phyloP scores from a whole-genome alignment of 2,329 filamentous ascomycete genomes.

The Aspergillus felis region DNA sequence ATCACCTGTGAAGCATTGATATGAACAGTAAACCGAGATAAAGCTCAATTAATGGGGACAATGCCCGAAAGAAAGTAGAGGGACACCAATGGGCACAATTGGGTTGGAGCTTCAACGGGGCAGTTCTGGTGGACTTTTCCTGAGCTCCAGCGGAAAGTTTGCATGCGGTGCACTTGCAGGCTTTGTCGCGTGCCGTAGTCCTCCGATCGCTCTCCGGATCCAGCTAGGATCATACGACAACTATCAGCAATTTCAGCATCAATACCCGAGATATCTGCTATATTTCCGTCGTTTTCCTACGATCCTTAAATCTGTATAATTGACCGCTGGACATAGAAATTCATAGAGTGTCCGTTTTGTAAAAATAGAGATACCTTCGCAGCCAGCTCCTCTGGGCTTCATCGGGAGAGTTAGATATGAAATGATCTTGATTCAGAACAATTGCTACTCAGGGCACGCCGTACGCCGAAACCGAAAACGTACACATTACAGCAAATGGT shows the following conservation, averaged over 20 bases:
- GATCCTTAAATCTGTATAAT: not conserved
- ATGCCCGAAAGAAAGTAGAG: not conserved
- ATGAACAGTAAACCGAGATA: not conserved
- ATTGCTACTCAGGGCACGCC: not conserved
- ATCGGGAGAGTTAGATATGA: no score
- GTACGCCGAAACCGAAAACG: not conserved
- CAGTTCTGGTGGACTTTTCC: conserved; percentile 4
- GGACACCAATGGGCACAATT: conserved; percentile 1
- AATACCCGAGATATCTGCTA: no score
- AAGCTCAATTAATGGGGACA: not conserved
- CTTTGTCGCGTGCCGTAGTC: conserved; percentile 10
- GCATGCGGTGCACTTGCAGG: conserved; percentile 9
- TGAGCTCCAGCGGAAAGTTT: conserved; percentile 13
- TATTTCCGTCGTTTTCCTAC: no score
- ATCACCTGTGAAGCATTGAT: conserved; percentile 14
- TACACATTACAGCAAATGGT: not conserved
- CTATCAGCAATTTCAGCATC: not conserved
- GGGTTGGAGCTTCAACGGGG: not conserved
- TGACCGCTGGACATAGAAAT: not conserved
- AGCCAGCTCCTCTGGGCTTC: no score
- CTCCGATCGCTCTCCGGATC: conserved; percentile 6
- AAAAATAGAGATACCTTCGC: no score
- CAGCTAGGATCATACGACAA: conserved; percentile 5
- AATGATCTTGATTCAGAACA: not conserved
- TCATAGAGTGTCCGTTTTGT: no score